Conservation (phyloP, 805 yeast genomes). For the Metschnikowia gelsemii region DNA sequence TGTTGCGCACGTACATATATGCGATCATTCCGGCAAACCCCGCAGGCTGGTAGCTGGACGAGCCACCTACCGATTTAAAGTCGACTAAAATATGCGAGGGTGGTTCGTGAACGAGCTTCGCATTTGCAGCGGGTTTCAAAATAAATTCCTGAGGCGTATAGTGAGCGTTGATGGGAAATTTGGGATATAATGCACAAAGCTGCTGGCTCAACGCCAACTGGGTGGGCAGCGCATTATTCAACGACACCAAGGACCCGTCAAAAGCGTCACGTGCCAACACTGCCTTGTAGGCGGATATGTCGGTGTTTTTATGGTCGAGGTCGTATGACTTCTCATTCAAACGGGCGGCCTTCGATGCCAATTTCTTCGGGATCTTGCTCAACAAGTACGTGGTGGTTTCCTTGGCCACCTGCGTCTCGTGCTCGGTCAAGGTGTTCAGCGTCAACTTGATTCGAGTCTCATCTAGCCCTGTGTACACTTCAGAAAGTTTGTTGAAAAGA, state of each 20-base stretch:
- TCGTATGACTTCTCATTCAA: slow-evolving; percentile 40
- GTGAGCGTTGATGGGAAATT: slow-evolving; percentile 56
- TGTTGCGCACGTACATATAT: slow-evolving; percentile 66
- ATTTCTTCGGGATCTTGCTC: slow-evolving; percentile 59
- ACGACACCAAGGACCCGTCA: slow-evolving; percentile 55
- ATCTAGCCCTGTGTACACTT: slow-evolving; percentile 56
- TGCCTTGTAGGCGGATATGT: slow-evolving; percentile 65
- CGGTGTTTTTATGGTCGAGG: slow-evolving; percentile 42
- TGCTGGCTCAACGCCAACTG: slow-evolving; percentile 65
- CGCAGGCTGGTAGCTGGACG: slow-evolving; percentile 59
- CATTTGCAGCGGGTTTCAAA: slow-evolving; percentile 46
- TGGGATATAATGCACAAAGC: slow-evolving; percentile 68
- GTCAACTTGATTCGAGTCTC: slow-evolving; percentile 54
- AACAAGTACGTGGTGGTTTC: slow-evolving; percentile 53
- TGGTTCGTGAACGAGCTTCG: slow-evolving; percentile 48
- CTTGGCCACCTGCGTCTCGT: slow-evolving; percentile 49
- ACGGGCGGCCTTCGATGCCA: slow-evolving; percentile 45
- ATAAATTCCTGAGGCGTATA: slow-evolving; percentile 27
- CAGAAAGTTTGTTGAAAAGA: slow-evolving; percentile 55
- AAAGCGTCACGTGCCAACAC: slow-evolving; percentile 61
- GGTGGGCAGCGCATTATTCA: slow-evolving; percentile 48
- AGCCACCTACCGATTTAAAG: slow-evolving; percentile 63
- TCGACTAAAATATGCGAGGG: slow-evolving; percentile 74
- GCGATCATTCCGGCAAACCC: slow-evolving; percentile 73
- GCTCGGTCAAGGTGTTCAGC: slow-evolving; percentile 51